Evolutionary conservation across 1,284 basidiomycete genomes (phyloP).

Genomic region (Naganishia sp.): DNA sequence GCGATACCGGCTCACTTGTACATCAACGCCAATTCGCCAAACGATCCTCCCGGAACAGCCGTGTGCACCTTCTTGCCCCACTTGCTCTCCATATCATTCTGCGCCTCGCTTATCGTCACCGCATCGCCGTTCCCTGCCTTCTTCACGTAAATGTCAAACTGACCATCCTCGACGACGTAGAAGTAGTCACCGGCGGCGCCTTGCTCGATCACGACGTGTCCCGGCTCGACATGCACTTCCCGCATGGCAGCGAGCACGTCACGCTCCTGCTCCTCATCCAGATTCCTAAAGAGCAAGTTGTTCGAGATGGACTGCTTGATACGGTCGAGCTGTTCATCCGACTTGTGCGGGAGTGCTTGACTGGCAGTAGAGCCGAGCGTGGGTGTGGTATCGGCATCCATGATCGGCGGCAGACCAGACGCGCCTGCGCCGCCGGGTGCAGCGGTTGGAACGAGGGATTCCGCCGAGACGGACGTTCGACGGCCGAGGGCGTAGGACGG

Average conservation of each 20-base stretch:
- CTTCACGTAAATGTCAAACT: constrained; percentile 81
- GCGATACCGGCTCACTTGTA: constrained; percentile 65
- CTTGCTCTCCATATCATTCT: constrained; percentile 52
- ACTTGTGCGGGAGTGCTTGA: constrained; percentile 70
- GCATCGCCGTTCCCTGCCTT: constrained; percentile 49
- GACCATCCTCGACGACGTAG: constrained; percentile 91
- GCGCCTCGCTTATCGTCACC: constrained; percentile 40
- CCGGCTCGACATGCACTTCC: constrained; percentile 71
- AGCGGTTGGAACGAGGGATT: constrained; percentile 84
- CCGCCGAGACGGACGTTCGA: constrained; percentile 93
- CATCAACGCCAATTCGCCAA: constrained; percentile 97
- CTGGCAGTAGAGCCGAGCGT: constrained; percentile 43
- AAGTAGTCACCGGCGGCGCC: constrained; percentile 97
- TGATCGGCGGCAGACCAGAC: neutral
- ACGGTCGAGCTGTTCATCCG: constrained; percentile 77
- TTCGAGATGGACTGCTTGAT: constrained; percentile 83
- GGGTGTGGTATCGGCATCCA: constrained; percentile 43
- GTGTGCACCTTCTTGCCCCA: constrained; percentile 82
- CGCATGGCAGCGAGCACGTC: constrained; percentile 95
- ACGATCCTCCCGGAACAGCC: constrained; percentile 81
- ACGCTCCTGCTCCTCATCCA: constrained; percentile 92
- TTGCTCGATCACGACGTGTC: constrained; percentile 89
- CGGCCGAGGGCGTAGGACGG: constrained; percentile 75
- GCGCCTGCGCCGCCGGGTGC: constrained; percentile 35
- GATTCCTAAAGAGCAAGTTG: constrained; percentile 93